Conservation (phyloP, 139 green algal species). For the Limnomonas spitsbergensis region DNA sequence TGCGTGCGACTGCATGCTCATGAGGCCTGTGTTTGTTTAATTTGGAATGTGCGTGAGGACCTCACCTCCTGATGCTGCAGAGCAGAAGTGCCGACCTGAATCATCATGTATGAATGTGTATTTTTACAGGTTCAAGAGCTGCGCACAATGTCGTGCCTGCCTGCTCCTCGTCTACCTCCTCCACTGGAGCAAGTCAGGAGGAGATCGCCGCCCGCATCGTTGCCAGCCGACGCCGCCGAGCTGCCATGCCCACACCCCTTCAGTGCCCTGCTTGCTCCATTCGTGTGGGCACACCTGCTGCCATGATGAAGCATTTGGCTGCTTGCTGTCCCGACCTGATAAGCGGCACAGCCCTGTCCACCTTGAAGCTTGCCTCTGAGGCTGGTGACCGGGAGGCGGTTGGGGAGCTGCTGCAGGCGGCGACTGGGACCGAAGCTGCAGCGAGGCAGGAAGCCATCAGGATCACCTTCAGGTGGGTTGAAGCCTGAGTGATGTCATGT, state of each 20-base stretch:
- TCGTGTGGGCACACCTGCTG: slow-evolving; percentile 16
- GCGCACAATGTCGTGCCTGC: no score
- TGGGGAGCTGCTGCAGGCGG: slow-evolving; percentile 19
- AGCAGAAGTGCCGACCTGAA: no score
- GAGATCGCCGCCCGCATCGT: slow-evolving; percentile 20
- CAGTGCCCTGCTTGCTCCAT: slow-evolving; percentile 30
- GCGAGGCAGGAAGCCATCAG: background rate
- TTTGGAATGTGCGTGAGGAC: no score
- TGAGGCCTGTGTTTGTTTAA: no score
- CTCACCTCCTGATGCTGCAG: no score
- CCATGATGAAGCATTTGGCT: slow-evolving; percentile 22
- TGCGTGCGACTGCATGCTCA: no score
- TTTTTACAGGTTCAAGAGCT: no score
- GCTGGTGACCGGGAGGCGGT: background rate
- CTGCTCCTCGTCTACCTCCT: no score
- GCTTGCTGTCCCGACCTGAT: slow-evolving; percentile 34
- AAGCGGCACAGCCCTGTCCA: background rate
- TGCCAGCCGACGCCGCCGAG: slow-evolving; percentile 21
- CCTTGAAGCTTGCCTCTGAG: background rate
- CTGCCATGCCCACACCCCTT: background rate
- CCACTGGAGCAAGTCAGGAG: no score
- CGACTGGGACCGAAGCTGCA: slow-evolving; percentile 3
- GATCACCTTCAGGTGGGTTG: slow-evolving; percentile 17
- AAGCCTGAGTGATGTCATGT: no score
- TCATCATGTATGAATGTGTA: no score